Evolutionary conservation across 371 early-diverging fungal genomes (phyloP), one percentile per base, ranked within the genome.

Genomic region (Mortierella sp.): DNA sequence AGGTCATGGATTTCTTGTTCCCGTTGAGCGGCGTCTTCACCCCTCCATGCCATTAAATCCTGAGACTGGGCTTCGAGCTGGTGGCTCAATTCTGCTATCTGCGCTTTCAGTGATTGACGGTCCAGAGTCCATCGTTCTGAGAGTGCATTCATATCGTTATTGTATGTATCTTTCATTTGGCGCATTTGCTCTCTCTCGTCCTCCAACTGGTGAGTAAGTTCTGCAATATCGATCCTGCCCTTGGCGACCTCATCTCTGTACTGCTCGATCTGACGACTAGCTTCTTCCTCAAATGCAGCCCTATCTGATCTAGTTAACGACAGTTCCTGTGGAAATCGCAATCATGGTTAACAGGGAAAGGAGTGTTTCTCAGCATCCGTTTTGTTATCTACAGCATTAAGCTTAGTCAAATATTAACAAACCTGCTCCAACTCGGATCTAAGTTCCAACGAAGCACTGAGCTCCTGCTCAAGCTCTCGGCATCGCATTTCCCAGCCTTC

Each of bases 41-140:
- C 40, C 15, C 66, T 59, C 61, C 50, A 55, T 7, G 64, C 72
- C 55, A 63, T 22, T 32, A 77, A 24, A 38, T 83, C 83, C 38
- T 73, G 75, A 8, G 53, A 40, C 38, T 79, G 72, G 4, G 60
- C 68, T 19, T 74, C 70, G 4, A 77, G 70, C 22, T 74, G 68
- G 1, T 68, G 72, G 58, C 70, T 69, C 33, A 55, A 38, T 10
- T 69, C 68, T 41, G 67, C 50, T 2, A 73, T 63, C 28, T 73
- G 65, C 11, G 32, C 65, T 33, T 63, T 57, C 59, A 83, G 28
- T 7, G 58, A 50, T 16, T 73, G 69, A 8, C 81, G 82, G 24
- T 81, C 83, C 33, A 58, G n/a, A 9, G 83, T 75, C 83, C 83
- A 83, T 13, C 69, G 61, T 0, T 82, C 83, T 5, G 82, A 80